Conservation (phyloP, 768 basidiomycete genomes). For the Trametes maxima region DNA sequence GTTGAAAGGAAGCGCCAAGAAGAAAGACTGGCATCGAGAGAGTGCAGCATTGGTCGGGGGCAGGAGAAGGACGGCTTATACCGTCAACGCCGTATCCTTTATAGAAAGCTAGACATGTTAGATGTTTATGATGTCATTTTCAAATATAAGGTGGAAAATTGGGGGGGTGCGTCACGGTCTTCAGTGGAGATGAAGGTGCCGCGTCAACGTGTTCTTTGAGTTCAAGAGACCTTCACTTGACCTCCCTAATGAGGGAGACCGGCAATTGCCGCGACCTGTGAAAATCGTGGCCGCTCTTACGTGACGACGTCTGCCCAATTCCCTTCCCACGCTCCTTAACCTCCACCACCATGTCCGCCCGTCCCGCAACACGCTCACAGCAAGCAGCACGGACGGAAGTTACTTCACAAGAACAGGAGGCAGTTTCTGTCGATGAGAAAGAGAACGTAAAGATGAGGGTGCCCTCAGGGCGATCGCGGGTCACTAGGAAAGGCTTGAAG, state of each 20-base stretch:
- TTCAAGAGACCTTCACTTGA: neutral
- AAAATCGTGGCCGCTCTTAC: slow-evolving; percentile 2
- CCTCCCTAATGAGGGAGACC: neutral
- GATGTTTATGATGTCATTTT: no score
- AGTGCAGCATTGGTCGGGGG: no score
- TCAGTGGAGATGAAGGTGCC: no score
- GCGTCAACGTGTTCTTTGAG: no score
- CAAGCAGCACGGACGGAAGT: neutral
- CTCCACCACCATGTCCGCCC: slow-evolving; percentile 18
- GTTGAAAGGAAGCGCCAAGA: no score
- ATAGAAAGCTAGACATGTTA: no score
- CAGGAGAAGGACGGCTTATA: no score
- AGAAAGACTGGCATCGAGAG: no score
- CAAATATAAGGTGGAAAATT: no score
- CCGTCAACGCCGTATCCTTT: no score
- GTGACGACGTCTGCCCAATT: neutral
- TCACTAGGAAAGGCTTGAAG: slow-evolving; percentile 27
- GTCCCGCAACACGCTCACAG: slow-evolving; percentile 15
- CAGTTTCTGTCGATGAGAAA: slow-evolving; percentile 4
- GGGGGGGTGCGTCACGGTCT: no score
- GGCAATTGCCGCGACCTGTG: neutral
- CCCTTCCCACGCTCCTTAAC: slow-evolving; percentile 12
- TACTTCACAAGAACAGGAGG: neutral
- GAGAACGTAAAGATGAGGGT: slow-evolving; percentile 26
- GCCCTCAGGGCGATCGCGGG: slow-evolving; percentile 21